Base-by-base conservation (phyloP, 1,139 yeast genomes). In the Suhomyces maxii region DNA sequence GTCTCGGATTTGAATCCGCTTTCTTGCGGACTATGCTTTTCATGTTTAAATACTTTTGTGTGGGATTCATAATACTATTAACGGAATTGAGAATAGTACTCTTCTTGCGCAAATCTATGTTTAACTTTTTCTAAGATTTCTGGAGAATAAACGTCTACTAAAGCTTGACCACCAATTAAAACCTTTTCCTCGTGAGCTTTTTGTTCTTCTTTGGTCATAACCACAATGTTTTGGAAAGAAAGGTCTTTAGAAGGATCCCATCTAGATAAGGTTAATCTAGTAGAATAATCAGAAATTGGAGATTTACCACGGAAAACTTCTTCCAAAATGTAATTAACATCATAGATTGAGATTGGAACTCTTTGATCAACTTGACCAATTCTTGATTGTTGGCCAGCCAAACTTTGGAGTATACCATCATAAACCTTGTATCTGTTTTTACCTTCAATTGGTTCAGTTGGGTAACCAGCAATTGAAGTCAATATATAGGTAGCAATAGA, bases 291-390 rank as follows among this genome's bases (percentile, higher is more conserved):
- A n/a, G 95, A 84, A 23, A 93, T 78, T 23, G 93, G 95, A 0
- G 96, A 86, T 63, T 89, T 89, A 8, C 98, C 98, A 50, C 95
- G 81, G 73, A 83, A 93, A 2, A 93, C 84, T 65, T 93, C 99
- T 59, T 91, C 98, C 40, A 91, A 75, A n/a, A 93, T 73, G 59
- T 90, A 93, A 42, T 83, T 88, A 23, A 89, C 84, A 51, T 93
- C 99, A 43, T 69, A 69, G 44, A 84, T 60, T 6, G 91, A 77
- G 36, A 90, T 73, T 26, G 93, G 95, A 13, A 87, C 82, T 46
- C 89, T 73, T 63, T 86, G 88, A 52, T 86, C 87, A 38, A 72
- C 59, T 51, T 77, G 73, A 45, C 91, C 91, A 42, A 89, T 73
- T 54, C 97, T 79, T 6, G 86, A 75, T 65, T 88, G 87, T 65